Conservation (phyloP, 164 flowering plant species). For the Chimonanthus salicifolius region DNA sequence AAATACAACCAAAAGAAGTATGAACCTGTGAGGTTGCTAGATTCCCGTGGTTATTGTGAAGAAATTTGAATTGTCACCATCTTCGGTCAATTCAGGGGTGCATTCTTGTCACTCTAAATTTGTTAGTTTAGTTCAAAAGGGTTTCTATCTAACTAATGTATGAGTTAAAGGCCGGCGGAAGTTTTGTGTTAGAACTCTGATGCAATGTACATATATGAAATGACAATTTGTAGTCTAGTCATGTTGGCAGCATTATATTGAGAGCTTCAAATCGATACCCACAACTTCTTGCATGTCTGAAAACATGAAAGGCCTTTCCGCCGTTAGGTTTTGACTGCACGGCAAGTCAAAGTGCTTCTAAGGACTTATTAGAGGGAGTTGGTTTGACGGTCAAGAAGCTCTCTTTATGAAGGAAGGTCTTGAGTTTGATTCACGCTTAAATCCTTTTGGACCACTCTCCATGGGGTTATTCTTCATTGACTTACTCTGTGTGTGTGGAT, state of each 20-base stretch:
- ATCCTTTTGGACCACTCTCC: too few relatives aligned
- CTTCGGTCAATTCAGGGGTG: too few relatives aligned
- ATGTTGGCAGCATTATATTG: not conserved
- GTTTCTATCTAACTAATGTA: not conserved
- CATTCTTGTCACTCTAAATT: not conserved
- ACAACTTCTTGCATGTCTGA: not conserved
- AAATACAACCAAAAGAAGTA: slow-evolving; percentile 77
- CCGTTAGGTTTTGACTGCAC: too few relatives aligned
- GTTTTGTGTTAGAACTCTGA: not conserved
- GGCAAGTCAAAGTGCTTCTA: too few relatives aligned
- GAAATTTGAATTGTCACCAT: not conserved
- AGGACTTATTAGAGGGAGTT: too few relatives aligned
- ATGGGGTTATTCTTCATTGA: too few relatives aligned
- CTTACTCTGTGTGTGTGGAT: too few relatives aligned
- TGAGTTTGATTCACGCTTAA: too few relatives aligned
- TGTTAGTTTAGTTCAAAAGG: not conserved
- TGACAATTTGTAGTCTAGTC: not conserved
- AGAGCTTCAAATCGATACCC: not conserved
- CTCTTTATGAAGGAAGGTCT: too few relatives aligned
- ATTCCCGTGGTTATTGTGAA: not conserved
- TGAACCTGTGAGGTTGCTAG: slow-evolving; percentile 9
- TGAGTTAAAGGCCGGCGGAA: not conserved
- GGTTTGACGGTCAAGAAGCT: too few relatives aligned
- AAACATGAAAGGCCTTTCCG: not conserved
- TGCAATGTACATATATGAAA: not conserved